These are phyloP conservation scores for Sclerotinia borealis DNA, from an alignment of 2,329 filamentous ascomycete species.

Conservation along the genomic window DNA sequence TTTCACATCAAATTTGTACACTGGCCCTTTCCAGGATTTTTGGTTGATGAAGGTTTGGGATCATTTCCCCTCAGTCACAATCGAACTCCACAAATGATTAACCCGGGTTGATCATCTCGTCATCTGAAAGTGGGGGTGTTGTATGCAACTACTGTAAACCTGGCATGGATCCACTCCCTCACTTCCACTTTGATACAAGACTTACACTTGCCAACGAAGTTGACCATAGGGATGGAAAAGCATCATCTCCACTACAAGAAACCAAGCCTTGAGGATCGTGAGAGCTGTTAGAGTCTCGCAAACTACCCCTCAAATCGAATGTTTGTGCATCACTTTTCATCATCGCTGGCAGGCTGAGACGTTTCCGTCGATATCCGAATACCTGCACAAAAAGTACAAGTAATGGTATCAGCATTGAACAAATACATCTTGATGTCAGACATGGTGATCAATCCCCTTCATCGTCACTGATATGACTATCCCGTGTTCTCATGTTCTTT, in stretches of 20 bases:
- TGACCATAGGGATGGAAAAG: neutral
- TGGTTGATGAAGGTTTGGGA: neutral
- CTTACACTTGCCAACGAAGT: neutral
- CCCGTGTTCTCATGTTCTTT: neutral
- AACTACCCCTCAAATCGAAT: neutral
- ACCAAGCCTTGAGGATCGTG: neutral
- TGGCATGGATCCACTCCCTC: neutral
- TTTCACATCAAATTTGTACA: neutral
- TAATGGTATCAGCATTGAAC: neutral
- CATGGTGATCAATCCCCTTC: neutral
- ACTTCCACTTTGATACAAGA: neutral
- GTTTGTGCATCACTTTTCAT: neutral
- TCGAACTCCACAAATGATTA: neutral
- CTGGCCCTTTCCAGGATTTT: neutral
- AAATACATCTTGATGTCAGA: neutral
- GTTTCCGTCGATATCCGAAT: neutral
- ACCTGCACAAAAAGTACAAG: neutral
- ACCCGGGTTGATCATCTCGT: constrained; percentile 1
- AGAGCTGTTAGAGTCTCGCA: neutral
- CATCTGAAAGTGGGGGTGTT: neutral
- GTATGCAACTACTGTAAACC: neutral
- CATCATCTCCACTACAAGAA: neutral
- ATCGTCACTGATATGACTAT: neutral
- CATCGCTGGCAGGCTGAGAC: neutral
- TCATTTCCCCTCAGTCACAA: neutral